Evolutionary conservation across 2,329 filamentous ascomycete species (phyloP), one percentile per base, ranked within the genome.

Genomic region (Fusarium hainanense): DNA sequence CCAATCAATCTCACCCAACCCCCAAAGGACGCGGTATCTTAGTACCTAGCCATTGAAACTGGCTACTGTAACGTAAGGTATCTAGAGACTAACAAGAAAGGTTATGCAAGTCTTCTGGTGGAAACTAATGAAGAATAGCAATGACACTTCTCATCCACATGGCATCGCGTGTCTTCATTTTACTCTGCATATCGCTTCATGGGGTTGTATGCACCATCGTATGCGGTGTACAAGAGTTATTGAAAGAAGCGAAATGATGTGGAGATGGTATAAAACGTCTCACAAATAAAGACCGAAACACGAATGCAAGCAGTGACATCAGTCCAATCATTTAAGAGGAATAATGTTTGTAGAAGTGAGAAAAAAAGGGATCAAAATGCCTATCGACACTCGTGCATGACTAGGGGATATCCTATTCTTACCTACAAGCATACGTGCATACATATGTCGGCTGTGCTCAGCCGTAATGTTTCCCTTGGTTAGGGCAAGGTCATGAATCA

Each of bases 191-290:
- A 66, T 73, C 54, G 60, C 58, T 58, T 66, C 55, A 72, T 58
- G 56, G 56, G 50, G 59, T 34, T 25, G n/a, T 42, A 70, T 70
- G 63, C 63, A 67, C 42, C 56, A 41, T 60, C 32, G 46, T 41
- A 65, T 70, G 68, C 68, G 68, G 68, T 71, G 68, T 54, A 70
- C 68, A 69, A 68, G 66, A 68, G 43, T 54, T 59, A 54, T 50
- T 32, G 68, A 47, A 51, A 43, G 57, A 71, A 72, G 69, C 69
- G 68, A 71, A 46, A 71, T 71, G 57, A 71, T 71, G 69, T 69
- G 69, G 69, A 58, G 65, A 71, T 63, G 37, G 51, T 49, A 59
- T 54, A 58, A 63, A 43, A 51, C 21, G 21, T 37, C 58, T 51
- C 64, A 68, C 55, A 59, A 54, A 27, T 40, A 28, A 18, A 55